Evolutionary conservation across 2,329 filamentous ascomycete genomes (phyloP), one percentile per base, ranked within the genome.

Genomic region (Cordyceps pruinosa): DNA sequence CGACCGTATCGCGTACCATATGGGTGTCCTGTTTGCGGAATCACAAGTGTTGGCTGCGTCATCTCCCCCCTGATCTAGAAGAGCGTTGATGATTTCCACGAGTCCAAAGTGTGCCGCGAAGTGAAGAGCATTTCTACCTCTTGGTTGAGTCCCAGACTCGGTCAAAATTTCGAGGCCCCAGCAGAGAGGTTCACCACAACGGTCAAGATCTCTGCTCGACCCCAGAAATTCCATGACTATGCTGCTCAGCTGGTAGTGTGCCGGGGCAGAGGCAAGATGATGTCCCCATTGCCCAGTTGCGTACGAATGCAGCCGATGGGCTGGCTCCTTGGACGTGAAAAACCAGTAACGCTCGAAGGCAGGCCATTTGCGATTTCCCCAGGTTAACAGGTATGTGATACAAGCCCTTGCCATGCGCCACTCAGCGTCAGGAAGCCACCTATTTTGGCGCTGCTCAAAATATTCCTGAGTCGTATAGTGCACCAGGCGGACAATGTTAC

Each of bases 401-500:
- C 69, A 71, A 9, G 23, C 59, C 32, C 3, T 48, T n/a, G 50
- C 25, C 7, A 58, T 30, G 9, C 28, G 7, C 8, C 4, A 9
- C 4, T 53, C 10, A 9, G 50, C 50, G 6, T 53, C n/a, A 9
- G 23, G 15, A 19, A 41, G n/a, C 32, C 34, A 47, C 13, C 34
- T 3, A 5, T 55, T 12, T 23, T 46, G 26, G 12, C 25, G 8
- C 9, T 30, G 57, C 28, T 39, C 28, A 23, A 58, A 37, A 21
- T 55, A 58, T 41, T 58, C 37, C 37, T 58, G 50, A 12, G 32
- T 32, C 17, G 57, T 55, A n/a, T 50, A 56, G n/a, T 58, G 57
- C 1, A 76, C 72, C 1, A 77, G 58, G 3, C 72, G 67, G 9
- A 76, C 64, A 32, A 71, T 63, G 32, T 63, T 42, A 42, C 65